A percentile compares a stretch with the other conserved stretches of the same genome.
These are phyloP conservation scores for Mucor racemosus DNA, from an alignment of 371 early-diverging fungal species.

Conservation along the genomic window DNA sequence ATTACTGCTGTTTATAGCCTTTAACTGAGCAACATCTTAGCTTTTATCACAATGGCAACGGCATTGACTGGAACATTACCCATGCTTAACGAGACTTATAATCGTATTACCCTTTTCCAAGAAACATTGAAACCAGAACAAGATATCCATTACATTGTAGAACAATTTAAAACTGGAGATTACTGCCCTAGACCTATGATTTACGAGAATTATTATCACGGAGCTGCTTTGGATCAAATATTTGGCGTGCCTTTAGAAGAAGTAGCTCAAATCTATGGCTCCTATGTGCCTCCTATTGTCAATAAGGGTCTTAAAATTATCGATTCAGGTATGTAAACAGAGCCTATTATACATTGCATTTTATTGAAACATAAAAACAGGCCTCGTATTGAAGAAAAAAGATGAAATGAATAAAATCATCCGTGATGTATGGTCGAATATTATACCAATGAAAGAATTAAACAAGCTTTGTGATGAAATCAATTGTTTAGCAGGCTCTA, in stretches of 20 bases:
- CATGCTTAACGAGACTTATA: constrained; percentile 58
- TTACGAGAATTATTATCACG: constrained; percentile 69
- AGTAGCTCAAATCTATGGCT: constrained; percentile 59
- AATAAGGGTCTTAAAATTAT: constrained; percentile 48
- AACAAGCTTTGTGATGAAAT: constrained; percentile 62
- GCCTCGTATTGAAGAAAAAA: neutral
- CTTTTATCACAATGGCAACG: constrained; percentile 66
- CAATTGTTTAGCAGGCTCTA: constrained; percentile 52
- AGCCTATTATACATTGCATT: constrained; percentile 23
- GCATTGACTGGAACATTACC: constrained; percentile 62
- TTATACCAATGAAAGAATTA: constrained; percentile 41
- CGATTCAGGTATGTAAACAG: constrained; percentile 37
- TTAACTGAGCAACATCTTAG: constrained; percentile 24
- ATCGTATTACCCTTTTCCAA: constrained; percentile 68
- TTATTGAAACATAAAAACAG: neutral
- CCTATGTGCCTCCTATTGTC: constrained; percentile 64
- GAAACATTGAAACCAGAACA: constrained; percentile 78
- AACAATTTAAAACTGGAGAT: constrained; percentile 74
- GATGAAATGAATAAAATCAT: constrained; percentile 21
- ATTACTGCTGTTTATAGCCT: neutral
- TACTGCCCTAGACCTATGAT: constrained; percentile 73
- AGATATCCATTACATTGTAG: constrained; percentile 76
- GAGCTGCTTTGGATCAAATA: constrained; percentile 66
- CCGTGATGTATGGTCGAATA: constrained; percentile 59
- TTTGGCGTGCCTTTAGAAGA: constrained; percentile 79